Conservation (phyloP, 108 stramenopile species). For the Fragilariopsis cylindrus region DNA sequence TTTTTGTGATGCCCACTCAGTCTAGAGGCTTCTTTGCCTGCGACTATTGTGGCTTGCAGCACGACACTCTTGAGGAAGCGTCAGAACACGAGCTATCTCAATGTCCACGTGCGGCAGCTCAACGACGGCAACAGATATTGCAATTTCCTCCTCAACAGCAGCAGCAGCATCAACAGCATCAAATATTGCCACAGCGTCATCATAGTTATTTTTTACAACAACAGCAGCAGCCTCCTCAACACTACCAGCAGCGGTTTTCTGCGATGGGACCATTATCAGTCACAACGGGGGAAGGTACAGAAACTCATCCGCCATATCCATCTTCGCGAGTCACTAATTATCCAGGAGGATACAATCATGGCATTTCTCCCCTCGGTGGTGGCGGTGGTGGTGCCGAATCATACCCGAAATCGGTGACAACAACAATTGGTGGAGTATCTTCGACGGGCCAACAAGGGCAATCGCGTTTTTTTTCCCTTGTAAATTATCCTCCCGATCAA, state of each 20-base stretch:
- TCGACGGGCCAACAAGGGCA: not conserved
- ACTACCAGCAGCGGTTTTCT: constrained; percentile 5
- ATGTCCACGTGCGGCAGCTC: constrained; percentile 15
- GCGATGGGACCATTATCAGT: constrained; percentile 25
- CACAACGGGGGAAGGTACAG: constrained; percentile 14
- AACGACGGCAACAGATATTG: constrained; percentile 6
- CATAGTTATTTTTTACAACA: constrained; percentile 1
- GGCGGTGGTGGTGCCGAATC: not conserved
- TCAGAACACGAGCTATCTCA: constrained; percentile 38
- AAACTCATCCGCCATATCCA: constrained; percentile 9
- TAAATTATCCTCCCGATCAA: not conserved
- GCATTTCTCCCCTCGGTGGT: not conserved
- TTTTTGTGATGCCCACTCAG: constrained; percentile 43
- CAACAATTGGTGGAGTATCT: not conserved
- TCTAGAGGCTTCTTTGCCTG: constrained; percentile 51
- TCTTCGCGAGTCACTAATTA: constrained; percentile 2
- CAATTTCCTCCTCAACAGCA: not conserved
- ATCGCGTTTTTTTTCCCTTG: not conserved
- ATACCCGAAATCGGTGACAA: not conserved
- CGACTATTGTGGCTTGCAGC: constrained; percentile 43
- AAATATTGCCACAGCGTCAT: not conserved
- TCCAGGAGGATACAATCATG: not conserved
- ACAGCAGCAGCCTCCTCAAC: constrained; percentile 17
- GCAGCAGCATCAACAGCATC: constrained; percentile 14
- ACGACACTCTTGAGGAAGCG: constrained; percentile 49